Conservation (phyloP, 345 rosid species). For the Raphanus sativus region DNA sequence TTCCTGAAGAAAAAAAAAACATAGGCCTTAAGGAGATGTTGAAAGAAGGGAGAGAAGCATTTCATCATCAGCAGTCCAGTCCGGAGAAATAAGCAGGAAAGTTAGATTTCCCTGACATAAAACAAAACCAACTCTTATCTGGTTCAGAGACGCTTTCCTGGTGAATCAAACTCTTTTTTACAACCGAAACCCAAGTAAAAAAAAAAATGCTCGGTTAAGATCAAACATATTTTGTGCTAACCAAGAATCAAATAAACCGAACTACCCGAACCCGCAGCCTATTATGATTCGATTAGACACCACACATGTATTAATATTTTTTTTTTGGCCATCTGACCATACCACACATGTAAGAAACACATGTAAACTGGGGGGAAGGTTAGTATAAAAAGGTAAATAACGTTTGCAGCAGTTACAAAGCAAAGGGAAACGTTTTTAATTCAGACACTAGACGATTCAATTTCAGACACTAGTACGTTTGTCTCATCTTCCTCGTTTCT, state of each 20-base stretch:
- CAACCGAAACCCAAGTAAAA: no score
- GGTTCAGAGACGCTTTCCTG: no score
- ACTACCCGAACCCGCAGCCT: no score
- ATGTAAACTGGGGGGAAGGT: not conserved
- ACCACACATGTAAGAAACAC: not conserved
- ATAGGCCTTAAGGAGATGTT: not conserved
- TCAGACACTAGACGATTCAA: not conserved
- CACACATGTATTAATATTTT: no score
- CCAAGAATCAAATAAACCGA: no score
- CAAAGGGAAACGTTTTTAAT: not conserved
- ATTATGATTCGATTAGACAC: not conserved
- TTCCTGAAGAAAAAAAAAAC: not conserved
- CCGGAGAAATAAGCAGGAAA: slow-evolving; percentile 83
- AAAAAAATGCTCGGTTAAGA: no score
- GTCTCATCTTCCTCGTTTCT: slow-evolving; percentile 3
- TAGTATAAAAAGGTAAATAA: not conserved
- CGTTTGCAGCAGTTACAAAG: not conserved
- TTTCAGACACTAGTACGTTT: not conserved
- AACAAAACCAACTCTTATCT: not conserved
- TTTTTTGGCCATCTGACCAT: not conserved
- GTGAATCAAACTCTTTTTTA: no score
- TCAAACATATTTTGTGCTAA: no score
- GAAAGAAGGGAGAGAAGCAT: slow-evolving; percentile 52
- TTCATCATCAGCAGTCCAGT: slow-evolving; percentile 99
- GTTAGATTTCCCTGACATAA: slow-evolving; percentile 71